Conservation (phyloP, 805 yeast species). For the Schizosaccharomyces osmophilus region DNA sequence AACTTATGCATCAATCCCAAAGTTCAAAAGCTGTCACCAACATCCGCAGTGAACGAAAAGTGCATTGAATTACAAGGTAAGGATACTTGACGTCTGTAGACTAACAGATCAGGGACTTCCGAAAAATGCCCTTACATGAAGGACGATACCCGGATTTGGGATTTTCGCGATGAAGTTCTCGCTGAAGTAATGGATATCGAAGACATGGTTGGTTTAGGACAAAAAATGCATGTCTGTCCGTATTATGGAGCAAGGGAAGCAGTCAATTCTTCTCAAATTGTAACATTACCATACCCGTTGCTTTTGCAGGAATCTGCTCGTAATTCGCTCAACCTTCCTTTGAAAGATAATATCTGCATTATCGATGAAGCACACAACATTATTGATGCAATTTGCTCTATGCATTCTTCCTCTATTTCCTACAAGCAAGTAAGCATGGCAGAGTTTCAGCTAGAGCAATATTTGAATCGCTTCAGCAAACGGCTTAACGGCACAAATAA, state of each 20-base stretch:
- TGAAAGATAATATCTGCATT: slow-evolving; percentile 43
- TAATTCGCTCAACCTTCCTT: slow-evolving; percentile 28
- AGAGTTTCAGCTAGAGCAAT: slow-evolving; percentile 25
- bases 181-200: slow-evolving; percentile 52
- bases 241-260: slow-evolving; percentile 50
- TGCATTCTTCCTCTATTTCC: slow-evolving; percentile 40
- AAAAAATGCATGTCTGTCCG: slow-evolving; percentile 39
- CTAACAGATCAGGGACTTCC: not conserved
- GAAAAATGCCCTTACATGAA: not conserved
- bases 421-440: slow-evolving; percentile 24
- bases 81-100: slow-evolving; percentile 12
- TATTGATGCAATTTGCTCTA: slow-evolving; percentile 44
- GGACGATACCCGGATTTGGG: slow-evolving; percentile 11
- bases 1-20: slow-evolving; percentile 58
- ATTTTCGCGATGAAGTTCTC: slow-evolving; percentile 31
- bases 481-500: slow-evolving; percentile 49
- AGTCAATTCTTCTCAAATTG: slow-evolving; percentile 24
- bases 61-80: slow-evolving; percentile 45
- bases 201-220: slow-evolving; percentile 42
- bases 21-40: slow-evolving; percentile 25
- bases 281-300: slow-evolving; percentile 69
- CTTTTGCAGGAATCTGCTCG: slow-evolving; percentile 39
- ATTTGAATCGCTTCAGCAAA: slow-evolving; percentile 34
- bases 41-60: slow-evolving; percentile 46
- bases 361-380: slow-evolving; percentile 87